A percentile compares a stretch with the other conserved stretches of the same genome.
phyloP scores from a whole-genome alignment of 2,329 filamentous ascomycete species.

The Beauveria varroae region DNA sequence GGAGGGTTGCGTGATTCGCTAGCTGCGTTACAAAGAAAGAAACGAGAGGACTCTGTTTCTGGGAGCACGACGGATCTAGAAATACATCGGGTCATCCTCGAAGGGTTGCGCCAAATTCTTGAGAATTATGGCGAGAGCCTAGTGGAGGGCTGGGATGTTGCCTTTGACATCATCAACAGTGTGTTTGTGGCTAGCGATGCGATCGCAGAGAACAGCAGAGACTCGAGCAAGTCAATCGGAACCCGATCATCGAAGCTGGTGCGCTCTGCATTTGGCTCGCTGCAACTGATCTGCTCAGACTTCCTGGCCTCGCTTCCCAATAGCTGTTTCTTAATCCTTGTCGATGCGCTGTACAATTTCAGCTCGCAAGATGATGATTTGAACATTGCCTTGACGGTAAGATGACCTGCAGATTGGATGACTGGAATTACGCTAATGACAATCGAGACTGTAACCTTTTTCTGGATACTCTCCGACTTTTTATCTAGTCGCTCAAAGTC shows the following conservation, averaged over 20 bases:
- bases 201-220: constrained; percentile 22
- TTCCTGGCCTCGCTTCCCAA: constrained; percentile 70
- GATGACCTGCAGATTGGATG: constrained; percentile 16
- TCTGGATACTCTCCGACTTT: constrained; percentile 92
- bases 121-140: constrained; percentile 85
- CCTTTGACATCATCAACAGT: constrained; percentile 77
- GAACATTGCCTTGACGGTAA: constrained; percentile 86
- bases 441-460: constrained; percentile 75
- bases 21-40: constrained; percentile 41
- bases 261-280: constrained; percentile 77
- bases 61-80: constrained; percentile 62
- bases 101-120: constrained; percentile 72
- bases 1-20: constrained; percentile 58
- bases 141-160: constrained; percentile 73
- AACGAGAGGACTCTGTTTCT: constrained; percentile 46
- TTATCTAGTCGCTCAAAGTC: constrained; percentile 54
- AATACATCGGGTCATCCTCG: constrained; percentile 72
- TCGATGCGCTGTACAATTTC: constrained; percentile 85
- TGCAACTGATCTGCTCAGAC: constrained; percentile 91
- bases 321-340: constrained; percentile 65
- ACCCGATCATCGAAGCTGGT: constrained; percentile 68
- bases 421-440: constrained; percentile 13
- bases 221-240: constrained; percentile 28
- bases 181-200: constrained; percentile 54
- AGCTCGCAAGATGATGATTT: constrained; percentile 84